Percentiles rank a stretch among this genome's conserved stretches.
Evolutionary conservation across 306 rosid genomes (phyloP).

Genomic region (Arachis hypogaea): DNA sequence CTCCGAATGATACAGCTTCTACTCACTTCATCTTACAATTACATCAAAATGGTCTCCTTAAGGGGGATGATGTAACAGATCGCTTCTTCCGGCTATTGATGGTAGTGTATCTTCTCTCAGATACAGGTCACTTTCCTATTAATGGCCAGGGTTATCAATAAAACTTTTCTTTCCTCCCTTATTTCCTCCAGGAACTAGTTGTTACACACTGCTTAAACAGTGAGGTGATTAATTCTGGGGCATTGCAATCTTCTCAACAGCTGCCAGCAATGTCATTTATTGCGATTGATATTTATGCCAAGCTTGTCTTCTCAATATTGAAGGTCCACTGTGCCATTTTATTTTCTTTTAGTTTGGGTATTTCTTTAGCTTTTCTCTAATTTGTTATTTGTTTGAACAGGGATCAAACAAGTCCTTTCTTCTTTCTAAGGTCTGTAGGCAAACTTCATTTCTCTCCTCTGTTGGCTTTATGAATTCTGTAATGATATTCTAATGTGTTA

Average conservation of each 20-base stretch:
- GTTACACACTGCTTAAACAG: constrained; percentile 80
- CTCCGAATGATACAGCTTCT: constrained; percentile 68
- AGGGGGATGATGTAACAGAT: constrained; percentile 92
- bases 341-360: not conserved
- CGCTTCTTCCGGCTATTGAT: constrained; percentile 79
- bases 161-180: not conserved
- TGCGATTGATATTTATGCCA: constrained; percentile 85
- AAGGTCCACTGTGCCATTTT: constrained; percentile 54
- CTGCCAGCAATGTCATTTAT: constrained; percentile 72
- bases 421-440: constrained; percentile 71
- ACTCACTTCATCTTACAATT: constrained; percentile 71
- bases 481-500: constrained; percentile 35
- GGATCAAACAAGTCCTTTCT: constrained; percentile 73
- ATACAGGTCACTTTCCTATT: not conserved
- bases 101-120: constrained; percentile 46
- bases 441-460: not conserved
- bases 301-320: constrained; percentile 77
- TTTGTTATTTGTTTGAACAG: constrained; percentile 55
- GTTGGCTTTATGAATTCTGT: constrained; percentile 7
- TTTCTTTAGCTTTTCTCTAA: constrained; percentile 22
- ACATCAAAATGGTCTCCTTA: constrained; percentile 78
- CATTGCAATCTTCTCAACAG: constrained; percentile 76
- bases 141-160: constrained; percentile 8
- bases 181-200: constrained; percentile 66
- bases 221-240: constrained; percentile 68